Evolutionary conservation across 73 alveolate species (phyloP), one percentile per base, ranked within the genome.

Genomic region (Paramecium sonneborni): DNA sequence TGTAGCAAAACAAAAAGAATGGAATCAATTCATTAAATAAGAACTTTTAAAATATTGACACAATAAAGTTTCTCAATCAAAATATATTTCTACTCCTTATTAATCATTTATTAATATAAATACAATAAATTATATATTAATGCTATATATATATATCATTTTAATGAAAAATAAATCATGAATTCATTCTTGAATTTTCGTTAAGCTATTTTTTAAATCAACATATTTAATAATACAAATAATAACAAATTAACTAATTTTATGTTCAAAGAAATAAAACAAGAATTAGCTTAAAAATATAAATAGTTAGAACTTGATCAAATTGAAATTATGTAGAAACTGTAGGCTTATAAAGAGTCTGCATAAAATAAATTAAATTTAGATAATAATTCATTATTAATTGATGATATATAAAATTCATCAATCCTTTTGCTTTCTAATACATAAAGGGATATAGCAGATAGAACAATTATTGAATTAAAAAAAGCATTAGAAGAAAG

Each of bases 1-100:
- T 79, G 74, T 79, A 24, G 76, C 30, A 0, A 79, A 43, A 39
- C 35, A 79, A 79, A 79, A 79, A 24, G 90, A 79, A 46, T 79
- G 90, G 90, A 79, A 79, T 41, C 44, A 39, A 26, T 79, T 79
- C 15, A 79, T 79, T 0, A 79, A 79, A 21, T 14, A 38, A 43
- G 74, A 79, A 24, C 74, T 79, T 3, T 8, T 79, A 9, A 79
- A 43, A 34, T 79, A 79, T 79, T 72, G 84, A 62, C 15, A 18
- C 68, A 52, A 52, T n/a, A 20, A 18, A n/a, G 68, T 52, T 52
- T 52, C 68, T 52, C 68, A 52, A 18, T 52, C 12, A 52, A 18
- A 52, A n/a, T 52, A 52, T 52, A n/a, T 48, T 48, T 5, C 15
- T 48, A 5, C 56, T 43, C 56, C 56, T 43, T 18, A 43, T 43